Conservation (phyloP, 371 early-diverging fungal species). For the Batkoa obscura region DNA sequence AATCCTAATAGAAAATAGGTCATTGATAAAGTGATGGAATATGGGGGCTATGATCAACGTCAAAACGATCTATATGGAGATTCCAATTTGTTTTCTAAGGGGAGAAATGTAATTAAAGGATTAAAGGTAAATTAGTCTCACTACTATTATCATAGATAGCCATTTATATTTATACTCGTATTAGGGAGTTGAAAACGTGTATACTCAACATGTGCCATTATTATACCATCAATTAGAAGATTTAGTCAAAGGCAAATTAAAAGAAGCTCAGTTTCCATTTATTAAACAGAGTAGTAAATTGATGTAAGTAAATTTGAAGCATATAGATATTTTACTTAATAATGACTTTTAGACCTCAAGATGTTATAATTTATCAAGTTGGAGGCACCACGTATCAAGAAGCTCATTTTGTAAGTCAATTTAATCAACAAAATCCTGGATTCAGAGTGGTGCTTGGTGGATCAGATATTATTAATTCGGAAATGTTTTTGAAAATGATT, state of each 20-base stretch:
- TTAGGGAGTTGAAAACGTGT: constrained; percentile 90
- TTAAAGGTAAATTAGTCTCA: constrained; percentile 26
- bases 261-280: constrained; percentile 58
- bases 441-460: constrained; percentile 76
- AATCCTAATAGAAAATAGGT: constrained; percentile 15
- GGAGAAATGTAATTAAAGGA: constrained; percentile 65
- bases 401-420: constrained; percentile 54
- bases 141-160: not conserved
- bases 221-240: constrained; percentile 54
- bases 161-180: not conserved
- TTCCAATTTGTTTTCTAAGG: constrained; percentile 58
- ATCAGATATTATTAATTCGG: constrained; percentile 53
- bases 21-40: constrained; percentile 50
- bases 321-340: not conserved
- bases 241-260: constrained; percentile 59
- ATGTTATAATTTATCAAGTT: constrained; percentile 80
- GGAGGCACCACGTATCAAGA: constrained; percentile 91
- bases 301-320: not conserved
- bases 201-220: constrained; percentile 86
- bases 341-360: constrained; percentile 53
- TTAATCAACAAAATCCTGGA: constrained; percentile 55
- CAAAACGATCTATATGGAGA: constrained; percentile 78
- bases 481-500: too few species aligned
- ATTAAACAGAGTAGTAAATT: constrained; percentile 37
- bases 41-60: constrained; percentile 60